Evolutionary conservation across 208 protist genomes (phyloP), one percentile per base, ranked within the genome.

Genomic region (Blastocrithidia nonstop): DNA sequence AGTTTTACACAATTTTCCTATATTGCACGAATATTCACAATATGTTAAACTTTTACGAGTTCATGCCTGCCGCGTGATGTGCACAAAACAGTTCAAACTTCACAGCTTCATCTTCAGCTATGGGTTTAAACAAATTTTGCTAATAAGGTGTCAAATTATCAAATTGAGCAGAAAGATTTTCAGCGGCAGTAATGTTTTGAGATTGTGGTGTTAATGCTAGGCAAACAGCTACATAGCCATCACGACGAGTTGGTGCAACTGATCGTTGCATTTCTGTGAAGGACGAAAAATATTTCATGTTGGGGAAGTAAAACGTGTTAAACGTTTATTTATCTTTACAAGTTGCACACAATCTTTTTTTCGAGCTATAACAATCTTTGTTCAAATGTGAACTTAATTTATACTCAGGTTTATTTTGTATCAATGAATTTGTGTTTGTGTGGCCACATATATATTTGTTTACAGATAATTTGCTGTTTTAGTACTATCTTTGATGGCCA

Each of bases 261-360:
- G 54, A 48, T 40, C 57, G 65, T 44, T 84, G 71, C 79, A 88
- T 88, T 29, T 88, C 72, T 1, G 70, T 74, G 58, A 88, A 88
- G 0, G 79, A 88, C 32, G 52, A 25, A 54, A 88, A 88, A 32
- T 72, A 56, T 6, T 54, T 33, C 79, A 88, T 88, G 37, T 40
- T 40, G n/a, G 79, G 79, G 31, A 19, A 25, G n/a, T 35, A 35
- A 11, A n/a, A n/a, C n/a, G n/a, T n/a, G n/a, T n/a, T n/a, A n/a
- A n/a, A n/a, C n/a, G n/a, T n/a, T n/a, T 24, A 42, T 42, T 24
- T 29, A 36, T 26, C 37, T 7, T 1, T 42, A 1, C 25, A 42
- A 42, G 3, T 4, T 15, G 11, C 4, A 6, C 29, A 45, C 21
- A 1, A 6, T 1, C 19, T 20, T 17, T 2, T 22, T 17, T 24